Evolutionary conservation across 1,139 yeast species (phyloP).

Genomic region (Debaryomycetaceae sp.): DNA sequence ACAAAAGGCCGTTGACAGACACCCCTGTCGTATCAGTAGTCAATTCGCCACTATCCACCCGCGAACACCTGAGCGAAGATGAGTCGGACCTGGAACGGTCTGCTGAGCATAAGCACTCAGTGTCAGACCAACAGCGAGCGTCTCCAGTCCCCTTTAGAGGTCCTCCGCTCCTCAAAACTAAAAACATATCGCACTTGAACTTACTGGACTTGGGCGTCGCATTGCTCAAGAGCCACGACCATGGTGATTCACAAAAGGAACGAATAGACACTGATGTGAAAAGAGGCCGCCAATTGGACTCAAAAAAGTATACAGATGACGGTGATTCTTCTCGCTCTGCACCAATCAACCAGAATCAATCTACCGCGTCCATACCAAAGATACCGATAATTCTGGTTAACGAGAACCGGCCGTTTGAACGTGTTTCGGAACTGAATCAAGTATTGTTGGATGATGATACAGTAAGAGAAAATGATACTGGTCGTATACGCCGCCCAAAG

Average conservation of each 20-base stretch:
- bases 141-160: no score
- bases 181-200: constrained; percentile 34
- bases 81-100: constrained; percentile 9
- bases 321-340: neutral
- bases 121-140: constrained; percentile 2
- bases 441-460: neutral
- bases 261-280: neutral
- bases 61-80: constrained; percentile 22
- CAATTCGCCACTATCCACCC: constrained; percentile 37
- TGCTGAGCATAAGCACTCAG: neutral
- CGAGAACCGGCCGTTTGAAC: no score
- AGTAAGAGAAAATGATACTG: neutral
- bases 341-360: neutral
- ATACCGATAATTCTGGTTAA: no score
- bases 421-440: no score
- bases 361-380: neutral
- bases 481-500: neutral
- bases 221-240: neutral
- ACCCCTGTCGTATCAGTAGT: constrained; percentile 53
- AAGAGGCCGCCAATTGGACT: neutral
- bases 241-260: neutral
- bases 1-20: constrained; percentile 60
- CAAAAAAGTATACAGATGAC: neutral
- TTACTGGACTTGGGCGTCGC: constrained; percentile 18
- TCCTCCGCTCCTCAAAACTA: constrained; percentile 15